Base-by-base conservation (phyloP, 257 asterid genomes). In the Salvia hispanica region DNA sequence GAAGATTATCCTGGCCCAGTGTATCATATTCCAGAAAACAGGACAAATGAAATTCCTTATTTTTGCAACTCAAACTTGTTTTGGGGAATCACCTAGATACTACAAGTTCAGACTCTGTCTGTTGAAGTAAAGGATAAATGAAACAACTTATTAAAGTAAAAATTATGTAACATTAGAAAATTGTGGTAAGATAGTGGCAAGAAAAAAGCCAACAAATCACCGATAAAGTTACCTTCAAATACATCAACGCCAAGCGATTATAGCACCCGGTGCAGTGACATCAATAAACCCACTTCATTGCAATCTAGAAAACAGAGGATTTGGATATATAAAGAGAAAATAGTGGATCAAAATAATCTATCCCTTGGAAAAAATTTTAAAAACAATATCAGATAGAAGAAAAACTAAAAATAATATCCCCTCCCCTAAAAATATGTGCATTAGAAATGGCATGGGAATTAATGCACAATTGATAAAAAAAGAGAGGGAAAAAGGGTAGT, bases 231-330 rank as follows among this genome's bases (percentile, higher is more conserved):
- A 93, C 99, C 96, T 90, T 93, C 85, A 93, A 75, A 80, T 68
- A 90, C 87, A 93, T 82, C 69, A 93, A 84, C 67, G 95, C 86
- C 34, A 93, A 78, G 99, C 99, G 56, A 93, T 78, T 78, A 84
- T 82, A 50, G 99, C 95, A 67, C 95, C 99, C 12, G 97, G 99
- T 57, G 92, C 97, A 77, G 99, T 93, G 62, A 93, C 95, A 64
- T 90, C 99, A 84, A 90, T 78, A 77, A 65, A 88, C n/a, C 74
- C 33, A 71, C 72, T 70, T 80, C 96, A 64, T 93, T 61, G 75
- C 74, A 76, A 80, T 62, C 99, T 93, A 81, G 67, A 34, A 71
- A 58, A 55, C 16, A 43, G 68, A 59, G 70, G 72, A 52, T 21
- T 65, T 47, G 45, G 68, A 46, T 66, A 79, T 40, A 25, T 66